Evolutionary conservation across 2,329 filamentous ascomycete species (phyloP).

Genomic region (Penicillium polonicum): DNA sequence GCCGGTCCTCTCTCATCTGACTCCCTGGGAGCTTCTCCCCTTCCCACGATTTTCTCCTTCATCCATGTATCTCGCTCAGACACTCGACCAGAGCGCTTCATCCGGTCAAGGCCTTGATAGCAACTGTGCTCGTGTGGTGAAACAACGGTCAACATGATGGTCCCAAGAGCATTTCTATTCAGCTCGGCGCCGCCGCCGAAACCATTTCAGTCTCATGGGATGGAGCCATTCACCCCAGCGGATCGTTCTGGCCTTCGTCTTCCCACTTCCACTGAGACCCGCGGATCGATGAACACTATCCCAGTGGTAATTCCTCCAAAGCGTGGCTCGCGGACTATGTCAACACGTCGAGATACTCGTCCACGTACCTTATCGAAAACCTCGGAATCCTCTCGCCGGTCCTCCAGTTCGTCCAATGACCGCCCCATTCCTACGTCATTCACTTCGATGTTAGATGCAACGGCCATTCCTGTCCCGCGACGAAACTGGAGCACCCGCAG

Average conservation of each 20-base stretch:
- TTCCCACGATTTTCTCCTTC: slow-evolving; percentile 6
- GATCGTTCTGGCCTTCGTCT: slow-evolving; percentile 22
- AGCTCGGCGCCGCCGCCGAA: slow-evolving; percentile 33
- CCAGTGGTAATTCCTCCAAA: slow-evolving; percentile 41
- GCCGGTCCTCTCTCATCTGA: slow-evolving; percentile 10
- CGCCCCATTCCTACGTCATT: slow-evolving; percentile 55
- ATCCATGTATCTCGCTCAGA: slow-evolving; percentile 44
- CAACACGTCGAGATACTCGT: slow-evolving; percentile 21
- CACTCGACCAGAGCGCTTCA: slow-evolving; percentile 42
- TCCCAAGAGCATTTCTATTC: slow-evolving; percentile 42
- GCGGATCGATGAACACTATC: slow-evolving; percentile 25
- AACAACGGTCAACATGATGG: slow-evolving; percentile 38
- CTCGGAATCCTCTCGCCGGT: slow-evolving; percentile 22
- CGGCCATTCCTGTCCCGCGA: slow-evolving; percentile 56
- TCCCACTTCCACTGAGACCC: slow-evolving; percentile 8
- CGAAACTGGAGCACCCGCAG: slow-evolving; percentile 40
- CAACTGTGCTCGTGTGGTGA: slow-evolving; percentile 22
- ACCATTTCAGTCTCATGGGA: slow-evolving; percentile 9
- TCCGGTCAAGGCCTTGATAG: slow-evolving; percentile 29
- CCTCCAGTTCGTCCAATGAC: slow-evolving; percentile 32
- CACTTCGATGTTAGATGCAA: slow-evolving; percentile 59
- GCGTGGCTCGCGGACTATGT: slow-evolving; percentile 25
- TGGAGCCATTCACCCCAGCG: slow-evolving; percentile 14
- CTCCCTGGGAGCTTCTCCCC: slow-evolving; percentile 11
- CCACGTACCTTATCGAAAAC: slow-evolving; percentile 22